Percentiles rank a stretch among this genome's conserved stretches.
Conservation (phyloP, 2,329 filamentous ascomycete species). For the Aureobasidium sp. region DNA sequence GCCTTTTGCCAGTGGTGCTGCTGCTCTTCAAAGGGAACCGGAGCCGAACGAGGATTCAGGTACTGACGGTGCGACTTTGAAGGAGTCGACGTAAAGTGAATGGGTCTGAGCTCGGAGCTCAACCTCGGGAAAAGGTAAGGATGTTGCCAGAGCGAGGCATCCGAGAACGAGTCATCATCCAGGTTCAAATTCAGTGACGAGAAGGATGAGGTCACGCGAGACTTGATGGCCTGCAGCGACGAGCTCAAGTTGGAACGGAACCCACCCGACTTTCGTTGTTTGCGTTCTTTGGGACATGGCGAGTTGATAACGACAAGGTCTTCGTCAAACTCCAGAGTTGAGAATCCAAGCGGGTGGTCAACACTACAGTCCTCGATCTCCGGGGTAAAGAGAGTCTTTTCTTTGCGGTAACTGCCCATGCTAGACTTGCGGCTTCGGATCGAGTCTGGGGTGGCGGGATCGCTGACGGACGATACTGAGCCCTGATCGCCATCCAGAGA, state of each 20-base stretch:
- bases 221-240: constrained; percentile 55
- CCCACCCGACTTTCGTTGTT: constrained; percentile 24
- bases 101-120: constrained; percentile 55
- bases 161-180: constrained; percentile 36
- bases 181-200: constrained; percentile 45
- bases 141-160: constrained; percentile 55
- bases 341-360: constrained; percentile 51
- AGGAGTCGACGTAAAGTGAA: constrained; percentile 46
- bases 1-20: constrained; percentile 32
- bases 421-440: constrained; percentile 28
- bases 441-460: constrained; percentile 36
- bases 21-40: constrained; percentile 31
- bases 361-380: constrained; percentile 46
- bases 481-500: constrained; percentile 45
- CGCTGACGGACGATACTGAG: constrained; percentile 39
- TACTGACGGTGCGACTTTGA: constrained; percentile 54
- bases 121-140: constrained; percentile 51
- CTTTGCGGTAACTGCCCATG: constrained; percentile 34
- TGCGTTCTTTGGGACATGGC: constrained; percentile 34
- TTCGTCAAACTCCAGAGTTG: constrained; percentile 21
- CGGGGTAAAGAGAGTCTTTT: constrained; percentile 44
- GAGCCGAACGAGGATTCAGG: constrained; percentile 48
- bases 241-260: constrained; percentile 60
- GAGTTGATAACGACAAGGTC: constrained; percentile 27
- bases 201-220: constrained; percentile 51